These are phyloP conservation scores for Botrytis tulipae DNA, from an alignment of 2,329 filamentous ascomycete species.

Conservation along the genomic window DNA sequence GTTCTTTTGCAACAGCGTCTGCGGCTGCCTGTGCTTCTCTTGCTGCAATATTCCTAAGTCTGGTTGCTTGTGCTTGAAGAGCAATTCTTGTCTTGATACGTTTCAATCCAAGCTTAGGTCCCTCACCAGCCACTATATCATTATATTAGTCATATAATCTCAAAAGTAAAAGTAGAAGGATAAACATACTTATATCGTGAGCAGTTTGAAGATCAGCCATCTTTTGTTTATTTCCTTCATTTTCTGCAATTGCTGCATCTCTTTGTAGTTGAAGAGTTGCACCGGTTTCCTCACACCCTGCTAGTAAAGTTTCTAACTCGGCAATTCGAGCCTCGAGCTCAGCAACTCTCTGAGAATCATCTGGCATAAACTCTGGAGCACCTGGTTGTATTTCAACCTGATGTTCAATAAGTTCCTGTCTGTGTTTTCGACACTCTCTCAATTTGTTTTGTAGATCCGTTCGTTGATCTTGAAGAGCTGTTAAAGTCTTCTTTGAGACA, in stretches of 20 bases:
- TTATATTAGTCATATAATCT: neutral
- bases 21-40: neutral
- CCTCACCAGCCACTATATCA: constrained; percentile 4
- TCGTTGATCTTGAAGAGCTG: neutral
- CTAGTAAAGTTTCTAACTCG: neutral
- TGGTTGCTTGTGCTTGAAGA: constrained; percentile 4
- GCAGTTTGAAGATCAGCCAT: constrained; percentile 10
- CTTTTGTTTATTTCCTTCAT: neutral
- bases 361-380: neutral
- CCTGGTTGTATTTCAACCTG: accelerated
- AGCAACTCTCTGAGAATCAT: neutral
- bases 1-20: neutral
- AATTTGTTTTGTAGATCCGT: neutral
- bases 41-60: neutral
- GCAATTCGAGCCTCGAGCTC: neutral
- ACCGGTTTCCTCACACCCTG: neutral
- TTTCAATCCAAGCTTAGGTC: constrained; percentile 13
- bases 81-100: constrained; percentile 15
- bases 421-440: neutral
- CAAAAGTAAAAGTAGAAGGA: neutral
- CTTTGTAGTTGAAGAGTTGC: constrained; percentile 9
- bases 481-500: neutral
- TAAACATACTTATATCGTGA: constrained; percentile 1
- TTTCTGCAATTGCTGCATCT: constrained; percentile 3
- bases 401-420: neutral